Evolutionary conservation across 371 early-diverging fungal species (phyloP).

Genomic region (Mortierella sp.): DNA sequence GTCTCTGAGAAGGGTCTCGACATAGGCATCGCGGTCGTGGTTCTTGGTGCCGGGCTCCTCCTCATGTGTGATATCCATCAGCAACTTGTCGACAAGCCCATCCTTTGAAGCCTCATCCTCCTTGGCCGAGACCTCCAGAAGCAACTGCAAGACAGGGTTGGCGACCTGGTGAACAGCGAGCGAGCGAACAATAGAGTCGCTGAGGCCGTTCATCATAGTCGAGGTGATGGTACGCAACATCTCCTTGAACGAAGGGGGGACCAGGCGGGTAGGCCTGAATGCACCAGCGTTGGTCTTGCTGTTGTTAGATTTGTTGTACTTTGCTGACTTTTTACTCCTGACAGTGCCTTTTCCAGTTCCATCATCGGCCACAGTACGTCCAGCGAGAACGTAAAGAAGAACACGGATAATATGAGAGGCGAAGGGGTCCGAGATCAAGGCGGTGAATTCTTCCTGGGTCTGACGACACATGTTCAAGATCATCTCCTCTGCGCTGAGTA

Average conservation of each 20-base stretch:
- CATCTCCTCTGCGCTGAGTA: constrained; percentile 77
- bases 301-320: constrained; percentile 78
- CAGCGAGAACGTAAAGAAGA: constrained; percentile 76
- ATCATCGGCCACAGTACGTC: constrained; percentile 70
- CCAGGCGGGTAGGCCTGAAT: constrained; percentile 62
- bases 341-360: constrained; percentile 65
- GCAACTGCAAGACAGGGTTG: constrained; percentile 84
- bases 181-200: constrained; percentile 70
- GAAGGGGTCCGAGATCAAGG: constrained; percentile 78
- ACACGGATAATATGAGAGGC: constrained; percentile 84
- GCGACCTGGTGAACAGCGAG: constrained; percentile 78
- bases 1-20: constrained; percentile 71
- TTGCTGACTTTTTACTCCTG: constrained; percentile 73
- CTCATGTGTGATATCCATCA: constrained; percentile 74
- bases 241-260: constrained; percentile 73
- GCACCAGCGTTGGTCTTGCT: constrained; percentile 58
- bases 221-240: constrained; percentile 71
- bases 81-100: constrained; percentile 71
- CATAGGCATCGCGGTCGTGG: constrained; percentile 68
- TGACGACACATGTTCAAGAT: constrained; percentile 73
- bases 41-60: constrained; percentile 53
- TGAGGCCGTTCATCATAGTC: constrained; percentile 66
- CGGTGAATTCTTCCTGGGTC: constrained; percentile 74
- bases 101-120: constrained; percentile 66
- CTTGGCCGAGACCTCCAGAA: constrained; percentile 70